Evolutionary conservation across 2,329 filamentous ascomycete species (phyloP), one percentile per base, ranked within the genome.

Genomic region (Paramyrothecium sp.): DNA sequence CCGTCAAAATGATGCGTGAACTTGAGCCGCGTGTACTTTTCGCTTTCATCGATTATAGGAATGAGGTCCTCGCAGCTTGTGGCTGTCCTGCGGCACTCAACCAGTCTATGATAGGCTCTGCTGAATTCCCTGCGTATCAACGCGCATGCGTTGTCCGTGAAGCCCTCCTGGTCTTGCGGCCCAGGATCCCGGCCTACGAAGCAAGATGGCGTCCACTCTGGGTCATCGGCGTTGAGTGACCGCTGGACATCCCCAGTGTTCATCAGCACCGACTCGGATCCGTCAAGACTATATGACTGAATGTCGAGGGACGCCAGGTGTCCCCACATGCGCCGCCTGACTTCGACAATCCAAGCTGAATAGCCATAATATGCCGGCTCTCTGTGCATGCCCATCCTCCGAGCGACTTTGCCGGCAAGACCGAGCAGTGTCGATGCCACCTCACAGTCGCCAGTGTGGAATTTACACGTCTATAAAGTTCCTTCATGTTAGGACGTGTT

Each of bases 321-420:
- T 4, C 60, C 58, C 60, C 60, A 62, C 52, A 62, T 56, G 8
- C 60, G 56, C 13, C 60, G 52, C 47, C 60, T 57, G 33, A 62
- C 54, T 44, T 62, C 60, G n/a, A 60, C 50, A 22, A 56, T 57
- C 60, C 60, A 62, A 7, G 60, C 53, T 19, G 58, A 51, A 34
- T 62, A 62, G 5, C 60, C 60, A 21, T 62, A 62, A 34, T 58
- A 60, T 16, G 58, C 58, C 17, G 60, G 60, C 20, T 62, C 60
- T 51, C 58, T 53, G 34, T 62, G 60, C 58, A 62, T 54, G 17
- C 60, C 60, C 23, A 60, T 58, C 22, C 60, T 56, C 13, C 54
- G 56, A 20, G 60, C 60, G 19, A 62, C 60, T 41, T 55, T 62
- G 21, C 58, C 59, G 4, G 60, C 58, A 38, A 62, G 56, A 1